Base-by-base conservation (phyloP, 331 rosid species). In the Rhamnella rubrinervis region DNA sequence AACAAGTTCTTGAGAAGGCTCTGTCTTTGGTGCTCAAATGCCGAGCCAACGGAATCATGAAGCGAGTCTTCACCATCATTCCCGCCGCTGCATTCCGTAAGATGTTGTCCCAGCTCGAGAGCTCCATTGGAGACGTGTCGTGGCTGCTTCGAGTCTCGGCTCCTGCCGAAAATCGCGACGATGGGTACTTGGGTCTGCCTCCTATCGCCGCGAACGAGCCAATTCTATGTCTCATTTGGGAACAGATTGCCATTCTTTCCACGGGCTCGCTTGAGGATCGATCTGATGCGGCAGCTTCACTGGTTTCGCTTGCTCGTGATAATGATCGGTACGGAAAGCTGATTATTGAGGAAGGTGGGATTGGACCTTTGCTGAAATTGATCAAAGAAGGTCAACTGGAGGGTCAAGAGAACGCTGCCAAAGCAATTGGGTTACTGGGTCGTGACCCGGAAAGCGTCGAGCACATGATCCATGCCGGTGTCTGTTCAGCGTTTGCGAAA, bases 171-270 rank as follows among this genome's bases (percentile, higher is more conserved):
- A 82, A 67, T 38, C 68, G 85, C 28, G 86, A 80, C 44, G 96
- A 71, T 39, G 95, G 85, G 63, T 77, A 83, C 70, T 67, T 91
- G 19, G 97, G 96, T 1, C 83, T 91, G 28, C 97, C 97, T 19
- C 97, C 97, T 0, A 88, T 88, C 1, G 97, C 97, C 0, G 88
- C 97, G 0, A 92, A 92, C 74, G 97, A 89, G 76, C 97, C 97
- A 1, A 92, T 87, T 67, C 59, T 92, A 18, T 80, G 96, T 35
- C 69, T 92, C 5, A 89, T 92, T 25, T 92, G 97, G 97, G 97
- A 92, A 47, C 97, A 89, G 78, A 84, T 92, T 55, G 97, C 97
- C 2, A 78, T 74, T 50, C 85, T 92, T 20, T 78, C 64, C 59
- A 86, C 86, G 0, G 96, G 87, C 0, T 72, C 96, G 0, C 60